Percentiles rank a stretch among this genome's conserved stretches.
phyloP scores from a whole-genome alignment of 208 protist genomes.

The Trypanosomatidae sp. region DNA sequence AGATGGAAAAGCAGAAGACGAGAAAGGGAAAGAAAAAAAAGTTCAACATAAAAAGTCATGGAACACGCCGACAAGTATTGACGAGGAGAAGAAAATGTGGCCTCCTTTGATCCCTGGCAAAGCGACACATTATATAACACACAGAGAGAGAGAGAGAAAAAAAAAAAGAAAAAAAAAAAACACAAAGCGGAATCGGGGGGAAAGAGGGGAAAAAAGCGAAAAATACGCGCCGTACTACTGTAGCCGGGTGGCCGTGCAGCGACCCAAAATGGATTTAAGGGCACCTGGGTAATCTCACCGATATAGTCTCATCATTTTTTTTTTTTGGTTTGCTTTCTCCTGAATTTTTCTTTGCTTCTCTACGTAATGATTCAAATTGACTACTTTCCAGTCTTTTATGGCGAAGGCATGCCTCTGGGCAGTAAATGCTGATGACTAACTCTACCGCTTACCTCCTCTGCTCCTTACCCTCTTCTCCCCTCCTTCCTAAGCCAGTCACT shows the following conservation, averaged over 20 bases:
- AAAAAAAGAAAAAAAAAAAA: no score
- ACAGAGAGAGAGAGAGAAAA: no score
- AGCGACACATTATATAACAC: no score
- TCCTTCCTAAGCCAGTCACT: not conserved
- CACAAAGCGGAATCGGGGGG: no score
- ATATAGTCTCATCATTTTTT: not conserved
- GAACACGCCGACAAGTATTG: no score
- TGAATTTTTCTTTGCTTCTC: not conserved
- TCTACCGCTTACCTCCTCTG: not conserved
- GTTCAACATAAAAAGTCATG: no score
- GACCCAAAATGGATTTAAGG: not conserved
- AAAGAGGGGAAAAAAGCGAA: not conserved
- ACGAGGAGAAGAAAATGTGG: no score
- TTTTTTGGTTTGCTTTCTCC: not conserved
- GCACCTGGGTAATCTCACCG: not conserved
- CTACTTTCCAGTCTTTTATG: not conserved
- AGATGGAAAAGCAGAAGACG: no score
- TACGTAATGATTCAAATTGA: constrained; percentile 2
- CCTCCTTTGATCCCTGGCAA: no score
- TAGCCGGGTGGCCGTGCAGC: no score
- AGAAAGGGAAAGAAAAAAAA: no score
- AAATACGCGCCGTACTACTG: no score
- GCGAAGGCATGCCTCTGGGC: not conserved
- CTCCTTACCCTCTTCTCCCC: not conserved
- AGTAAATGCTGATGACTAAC: not conserved